phyloP scores from a whole-genome alignment of 83 land plant genomes.

The Thuja plicata region DNA sequence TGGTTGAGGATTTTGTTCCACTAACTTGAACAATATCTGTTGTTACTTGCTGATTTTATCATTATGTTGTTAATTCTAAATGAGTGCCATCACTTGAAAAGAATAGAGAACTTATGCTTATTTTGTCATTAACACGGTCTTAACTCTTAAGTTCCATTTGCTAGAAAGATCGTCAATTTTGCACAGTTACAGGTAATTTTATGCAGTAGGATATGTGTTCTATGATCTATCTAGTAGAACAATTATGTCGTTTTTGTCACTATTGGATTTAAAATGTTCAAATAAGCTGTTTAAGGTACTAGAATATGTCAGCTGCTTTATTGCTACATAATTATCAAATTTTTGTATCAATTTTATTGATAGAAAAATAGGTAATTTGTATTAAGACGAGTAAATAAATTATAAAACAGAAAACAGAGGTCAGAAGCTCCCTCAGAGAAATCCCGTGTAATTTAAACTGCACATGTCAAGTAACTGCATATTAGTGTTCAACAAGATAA shows the following conservation, averaged over 20 bases:
- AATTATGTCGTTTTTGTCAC: neutral
- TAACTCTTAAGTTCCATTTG: neutral
- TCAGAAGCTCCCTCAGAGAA: neutral
- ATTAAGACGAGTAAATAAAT: neutral
- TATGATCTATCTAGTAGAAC: neutral
- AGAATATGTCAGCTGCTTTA: neutral
- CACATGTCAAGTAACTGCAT: neutral
- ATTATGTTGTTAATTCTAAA: neutral
- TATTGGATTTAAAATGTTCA: neutral
- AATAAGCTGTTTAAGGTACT: neutral
- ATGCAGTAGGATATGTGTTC: neutral
- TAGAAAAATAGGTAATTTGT: neutral
- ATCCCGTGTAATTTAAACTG: neutral
- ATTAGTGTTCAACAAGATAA: neutral
- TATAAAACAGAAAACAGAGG: neutral
- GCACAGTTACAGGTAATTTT: neutral
- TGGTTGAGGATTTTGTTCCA: neutral
- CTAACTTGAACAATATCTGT: neutral
- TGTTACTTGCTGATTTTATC: neutral
- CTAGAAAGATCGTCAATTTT: neutral
- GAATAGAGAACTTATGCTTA: neutral
- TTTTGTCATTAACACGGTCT: neutral
- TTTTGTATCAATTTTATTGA: neutral
- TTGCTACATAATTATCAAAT: neutral
- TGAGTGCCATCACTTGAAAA: neutral